These are phyloP conservation scores for Botrytis medusae DNA, from an alignment of 2,329 filamentous ascomycete genomes.

Conservation along the genomic window DNA sequence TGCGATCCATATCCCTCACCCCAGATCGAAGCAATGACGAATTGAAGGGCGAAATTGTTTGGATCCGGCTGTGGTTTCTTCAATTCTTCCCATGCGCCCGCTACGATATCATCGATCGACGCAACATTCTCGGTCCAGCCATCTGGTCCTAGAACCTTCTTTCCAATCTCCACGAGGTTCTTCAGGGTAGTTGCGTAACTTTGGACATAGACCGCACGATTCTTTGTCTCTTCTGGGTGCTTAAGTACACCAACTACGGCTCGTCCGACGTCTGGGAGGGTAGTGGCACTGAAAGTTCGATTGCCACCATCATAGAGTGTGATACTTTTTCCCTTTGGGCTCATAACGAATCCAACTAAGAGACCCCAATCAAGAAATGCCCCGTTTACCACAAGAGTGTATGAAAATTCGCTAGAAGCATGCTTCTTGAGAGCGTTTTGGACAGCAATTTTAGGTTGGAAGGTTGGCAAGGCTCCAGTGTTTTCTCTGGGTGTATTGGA, in stretches of 20 bases:
- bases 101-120: constrained; percentile 23
- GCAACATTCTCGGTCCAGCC: constrained; percentile 30
- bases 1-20: constrained; percentile 38
- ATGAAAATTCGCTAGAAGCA: constrained; percentile 6
- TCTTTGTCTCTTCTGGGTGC: constrained; percentile 37
- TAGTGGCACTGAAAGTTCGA: constrained; percentile 31
- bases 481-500: constrained; percentile 35
- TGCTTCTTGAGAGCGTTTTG: constrained; percentile 28
- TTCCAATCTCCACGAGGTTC: constrained; percentile 23
- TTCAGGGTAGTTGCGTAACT: constrained; percentile 30
- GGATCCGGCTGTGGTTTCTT: constrained; percentile 24
- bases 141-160: constrained; percentile 25
- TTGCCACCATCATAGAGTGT: constrained; percentile 53
- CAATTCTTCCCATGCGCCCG: constrained; percentile 29
- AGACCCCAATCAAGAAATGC: constrained; percentile 18
- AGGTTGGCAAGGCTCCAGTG: constrained; percentile 25
- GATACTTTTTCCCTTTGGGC: constrained; percentile 28
- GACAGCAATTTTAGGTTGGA: constrained; percentile 25
- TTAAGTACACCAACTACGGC: constrained; percentile 41
- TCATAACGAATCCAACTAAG: constrained; percentile 9
- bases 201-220: constrained; percentile 27
- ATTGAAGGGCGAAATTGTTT: constrained; percentile 26
- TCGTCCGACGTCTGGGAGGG: constrained; percentile 40
- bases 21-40: constrained; percentile 37
- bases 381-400: constrained; percentile 13